These are phyloP conservation scores for Fusarium protoensiforme DNA, from an alignment of 2,329 filamentous ascomycete genomes.

Conservation along the genomic window DNA sequence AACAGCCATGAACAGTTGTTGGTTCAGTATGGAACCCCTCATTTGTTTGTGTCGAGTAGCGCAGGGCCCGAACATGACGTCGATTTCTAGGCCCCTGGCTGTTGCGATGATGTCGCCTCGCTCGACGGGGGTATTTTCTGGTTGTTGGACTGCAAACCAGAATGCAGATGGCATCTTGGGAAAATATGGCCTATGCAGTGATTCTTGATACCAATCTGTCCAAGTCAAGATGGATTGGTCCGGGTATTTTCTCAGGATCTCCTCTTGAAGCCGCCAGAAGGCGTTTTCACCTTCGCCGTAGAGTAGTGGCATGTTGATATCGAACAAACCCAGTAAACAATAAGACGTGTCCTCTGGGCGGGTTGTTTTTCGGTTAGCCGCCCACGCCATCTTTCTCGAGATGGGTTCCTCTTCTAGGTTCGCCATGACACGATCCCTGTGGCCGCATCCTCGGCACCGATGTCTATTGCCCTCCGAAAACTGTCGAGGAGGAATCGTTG, in stretches of 20 bases:
- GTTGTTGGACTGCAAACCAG: background rate
- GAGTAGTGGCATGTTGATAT: background rate
- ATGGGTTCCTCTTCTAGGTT: background rate
- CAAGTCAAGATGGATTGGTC: conserved; percentile 1
- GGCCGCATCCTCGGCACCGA: background rate
- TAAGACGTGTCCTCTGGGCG: background rate
- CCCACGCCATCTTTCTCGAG: background rate
- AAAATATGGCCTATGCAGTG: background rate
- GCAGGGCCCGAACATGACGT: background rate
- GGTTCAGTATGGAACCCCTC: no score
- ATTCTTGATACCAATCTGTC: background rate
- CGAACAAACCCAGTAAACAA: background rate
- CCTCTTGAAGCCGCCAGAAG: background rate
- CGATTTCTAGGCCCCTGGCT: background rate
- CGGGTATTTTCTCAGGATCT: background rate
- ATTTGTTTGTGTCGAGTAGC: no score
- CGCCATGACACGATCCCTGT: background rate
- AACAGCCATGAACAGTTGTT: background rate
- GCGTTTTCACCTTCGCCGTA: background rate
- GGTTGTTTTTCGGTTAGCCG: background rate
- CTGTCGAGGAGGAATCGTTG: background rate
- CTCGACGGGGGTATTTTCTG: background rate
- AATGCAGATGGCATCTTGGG: background rate
- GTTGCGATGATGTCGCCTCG: background rate
- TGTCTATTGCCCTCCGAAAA: no score